Percentiles rank a stretch among this genome's conserved stretches.
These are phyloP conservation scores for Agaricus sinodeliciosus DNA, from an alignment of 768 basidiomycete species.

Conservation along the genomic window DNA sequence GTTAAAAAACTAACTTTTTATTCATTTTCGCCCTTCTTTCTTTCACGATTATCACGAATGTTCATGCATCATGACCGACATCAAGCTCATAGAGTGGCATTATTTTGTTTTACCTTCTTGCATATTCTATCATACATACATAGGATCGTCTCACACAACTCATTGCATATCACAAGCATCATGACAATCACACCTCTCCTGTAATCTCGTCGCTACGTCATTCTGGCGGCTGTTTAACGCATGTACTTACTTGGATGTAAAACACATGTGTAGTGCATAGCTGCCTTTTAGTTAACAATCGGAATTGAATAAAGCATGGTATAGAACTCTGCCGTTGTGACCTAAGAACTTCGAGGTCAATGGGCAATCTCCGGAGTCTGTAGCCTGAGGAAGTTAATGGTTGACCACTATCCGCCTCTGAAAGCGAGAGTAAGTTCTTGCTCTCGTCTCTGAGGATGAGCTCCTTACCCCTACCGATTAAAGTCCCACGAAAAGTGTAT, in stretches of 20 bases:
- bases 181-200: background rate
- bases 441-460: no score
- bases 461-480: no score
- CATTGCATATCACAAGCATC: constrained; percentile 6
- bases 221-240: background rate
- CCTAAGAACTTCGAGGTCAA: background rate
- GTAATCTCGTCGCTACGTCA: constrained; percentile 2
- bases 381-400: no score
- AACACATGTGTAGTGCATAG: constrained; percentile 5
- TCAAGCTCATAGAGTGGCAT: constrained; percentile 10
- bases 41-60: constrained; percentile 1
- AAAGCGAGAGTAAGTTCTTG: no score
- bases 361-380: no score
- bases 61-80: background rate
- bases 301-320: constrained; percentile 5
- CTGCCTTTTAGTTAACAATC: background rate
- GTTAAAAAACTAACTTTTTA: background rate
- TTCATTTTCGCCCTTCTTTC: background rate
- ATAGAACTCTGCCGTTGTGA: background rate
- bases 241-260: background rate
- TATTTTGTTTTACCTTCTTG: constrained; percentile 7
- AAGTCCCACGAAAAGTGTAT: no score
- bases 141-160: background rate
- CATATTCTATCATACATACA: no score
- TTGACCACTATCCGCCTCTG: no score